phyloP scores from a whole-genome alignment of 192 early-diverging fungal species.

The Entomortierella lignicola region DNA sequence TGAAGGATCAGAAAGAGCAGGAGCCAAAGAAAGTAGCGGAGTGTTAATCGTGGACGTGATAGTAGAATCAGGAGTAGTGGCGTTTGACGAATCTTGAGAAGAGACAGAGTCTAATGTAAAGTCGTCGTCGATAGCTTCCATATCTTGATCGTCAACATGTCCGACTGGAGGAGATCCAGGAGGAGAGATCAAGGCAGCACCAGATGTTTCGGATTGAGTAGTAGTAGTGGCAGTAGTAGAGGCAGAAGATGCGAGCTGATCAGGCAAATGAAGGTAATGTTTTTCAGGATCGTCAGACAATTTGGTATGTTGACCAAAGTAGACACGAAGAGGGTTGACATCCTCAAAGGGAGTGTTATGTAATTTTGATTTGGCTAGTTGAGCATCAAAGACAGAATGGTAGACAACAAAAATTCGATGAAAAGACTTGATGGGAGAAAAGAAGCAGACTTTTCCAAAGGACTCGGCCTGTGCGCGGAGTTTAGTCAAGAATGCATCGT shows the following conservation, averaged over 20 bases:
- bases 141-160: constrained; percentile 30
- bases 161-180: constrained; percentile 49
- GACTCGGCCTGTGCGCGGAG: constrained; percentile 53
- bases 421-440: constrained; percentile 66
- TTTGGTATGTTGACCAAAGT: constrained; percentile 62
- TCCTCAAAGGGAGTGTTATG: constrained; percentile 54
- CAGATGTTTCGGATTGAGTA: neutral
- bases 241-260: too few species aligned
- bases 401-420: constrained; percentile 66
- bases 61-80: too few species aligned
- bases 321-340: constrained; percentile 58
- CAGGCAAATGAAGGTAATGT: constrained; percentile 50
- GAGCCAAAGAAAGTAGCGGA: neutral
- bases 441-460: constrained; percentile 61
- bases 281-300: constrained; percentile 33
- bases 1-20: neutral
- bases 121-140: constrained; percentile 17
- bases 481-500: constrained; percentile 26
- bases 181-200: constrained; percentile 30
- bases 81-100: neutral
- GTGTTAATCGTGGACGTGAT: neutral
- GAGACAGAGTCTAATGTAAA: neutral
- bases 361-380: constrained; percentile 49
- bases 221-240: neutral
- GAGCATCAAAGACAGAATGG: constrained; percentile 55